phyloP scores from a whole-genome alignment of 208 protist species.

The Balamuthia mandrillaris region DNA sequence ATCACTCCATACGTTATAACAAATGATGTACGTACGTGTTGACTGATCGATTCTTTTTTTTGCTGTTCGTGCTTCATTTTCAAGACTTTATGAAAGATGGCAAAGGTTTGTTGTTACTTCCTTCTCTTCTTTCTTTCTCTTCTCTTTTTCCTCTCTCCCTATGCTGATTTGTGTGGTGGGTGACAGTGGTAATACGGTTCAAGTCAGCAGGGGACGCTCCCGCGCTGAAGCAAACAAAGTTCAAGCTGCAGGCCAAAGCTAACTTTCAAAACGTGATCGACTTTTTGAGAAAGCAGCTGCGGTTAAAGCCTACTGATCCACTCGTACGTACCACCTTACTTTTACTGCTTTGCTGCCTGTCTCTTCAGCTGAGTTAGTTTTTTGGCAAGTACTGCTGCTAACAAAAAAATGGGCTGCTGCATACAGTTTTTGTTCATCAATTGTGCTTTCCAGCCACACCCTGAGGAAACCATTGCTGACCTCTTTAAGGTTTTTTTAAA shows the following conservation, averaged over 20 bases:
- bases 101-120: background rate
- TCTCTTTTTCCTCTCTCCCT: background rate
- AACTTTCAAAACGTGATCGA: constrained; percentile 7
- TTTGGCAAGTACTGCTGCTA: too few relatives aligned
- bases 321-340: background rate
- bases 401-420: too few relatives aligned
- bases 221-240: constrained; percentile 12
- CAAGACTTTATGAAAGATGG: constrained; percentile 33
- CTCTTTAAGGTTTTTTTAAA: constrained; percentile 17
- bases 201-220: constrained; percentile 1
- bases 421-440: constrained; percentile 20
- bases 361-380: too few relatives aligned
- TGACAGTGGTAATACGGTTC: constrained; percentile 26
- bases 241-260: constrained; percentile 17
- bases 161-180: background rate
- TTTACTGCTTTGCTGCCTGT: too few relatives aligned
- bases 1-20: background rate
- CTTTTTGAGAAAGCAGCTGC: constrained; percentile 27
- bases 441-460: constrained; percentile 18
- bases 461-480: constrained; percentile 8
- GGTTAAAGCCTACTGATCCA: constrained; percentile 17
- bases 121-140: background rate
- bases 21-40: background rate
- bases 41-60: background rate
- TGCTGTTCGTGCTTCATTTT: too few relatives aligned